These are phyloP conservation scores for Entonaema liquescens DNA, from an alignment of 495 filamentous ascomycete species.

Conservation along the genomic window DNA sequence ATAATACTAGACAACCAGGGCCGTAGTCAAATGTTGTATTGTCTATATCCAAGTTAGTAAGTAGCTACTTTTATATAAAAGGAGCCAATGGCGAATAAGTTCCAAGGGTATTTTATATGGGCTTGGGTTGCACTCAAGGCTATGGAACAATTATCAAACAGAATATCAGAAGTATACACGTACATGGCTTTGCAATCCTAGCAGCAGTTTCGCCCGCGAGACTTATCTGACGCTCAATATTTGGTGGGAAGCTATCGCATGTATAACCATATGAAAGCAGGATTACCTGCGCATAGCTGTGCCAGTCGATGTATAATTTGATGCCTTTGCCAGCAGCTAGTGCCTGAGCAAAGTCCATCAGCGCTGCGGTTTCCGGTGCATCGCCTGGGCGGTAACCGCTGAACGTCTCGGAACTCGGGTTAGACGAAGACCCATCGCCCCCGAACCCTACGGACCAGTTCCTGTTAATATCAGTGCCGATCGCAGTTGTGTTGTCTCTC, in stretches of 20 bases:
- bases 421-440: conserved; percentile 59
- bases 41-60: conserved; percentile 32
- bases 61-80: background rate
- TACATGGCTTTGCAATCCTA: conserved; percentile 51
- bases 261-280: conserved; percentile 49
- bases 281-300: conserved; percentile 65
- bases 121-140: background rate
- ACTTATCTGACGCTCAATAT: conserved; percentile 56
- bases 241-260: conserved; percentile 51
- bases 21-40: conserved; percentile 61
- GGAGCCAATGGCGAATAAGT: background rate
- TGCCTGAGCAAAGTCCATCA: conserved; percentile 47
- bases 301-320: conserved; percentile 69
- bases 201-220: conserved; percentile 53
- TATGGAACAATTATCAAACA: no score
- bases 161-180: background rate
- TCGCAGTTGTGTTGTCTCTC: conserved; percentile 52
- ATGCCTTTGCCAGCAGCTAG: conserved; percentile 56
- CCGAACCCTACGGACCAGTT: conserved; percentile 65
- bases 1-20: conserved; percentile 67
- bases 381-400: conserved; percentile 50
- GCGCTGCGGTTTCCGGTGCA: conserved; percentile 21
- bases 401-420: conserved; percentile 64
- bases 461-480: conserved; percentile 70
- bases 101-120: background rate